Conservation (phyloP, 2,329 filamentous ascomycete genomes). For the Colletotrichum theobromicola region DNA sequence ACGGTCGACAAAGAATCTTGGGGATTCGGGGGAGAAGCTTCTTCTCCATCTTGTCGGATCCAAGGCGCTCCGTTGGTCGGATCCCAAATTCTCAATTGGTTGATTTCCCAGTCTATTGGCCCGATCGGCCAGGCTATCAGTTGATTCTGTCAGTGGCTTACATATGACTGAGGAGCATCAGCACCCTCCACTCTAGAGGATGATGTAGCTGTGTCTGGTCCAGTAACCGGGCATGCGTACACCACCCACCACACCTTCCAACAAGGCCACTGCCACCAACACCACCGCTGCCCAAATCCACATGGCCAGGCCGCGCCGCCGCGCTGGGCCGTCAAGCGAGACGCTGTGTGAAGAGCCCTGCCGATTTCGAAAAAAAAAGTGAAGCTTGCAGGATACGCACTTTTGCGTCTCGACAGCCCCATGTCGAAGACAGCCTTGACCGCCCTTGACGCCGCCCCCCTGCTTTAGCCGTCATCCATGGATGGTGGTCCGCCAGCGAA, state of each 20-base stretch:
- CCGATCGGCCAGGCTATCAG: conserved; percentile 1
- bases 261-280: background rate
- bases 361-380: conserved; percentile 5
- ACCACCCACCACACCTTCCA: background rate
- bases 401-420: background rate
- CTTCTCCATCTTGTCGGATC: background rate
- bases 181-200: conserved; percentile 3
- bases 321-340: background rate
- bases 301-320: background rate
- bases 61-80: background rate
- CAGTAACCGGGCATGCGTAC: conserved; percentile 19
- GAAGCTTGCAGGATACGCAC: conserved; percentile 5
- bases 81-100: background rate
- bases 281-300: conserved; percentile 1
- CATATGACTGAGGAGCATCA: conserved; percentile 8
- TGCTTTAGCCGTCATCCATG: background rate
- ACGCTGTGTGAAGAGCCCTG: background rate
- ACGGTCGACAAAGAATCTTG: background rate
- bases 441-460: background rate
- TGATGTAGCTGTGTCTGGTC: conserved; percentile 11
- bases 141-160: background rate
- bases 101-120: background rate
- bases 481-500: background rate
- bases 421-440: background rate
- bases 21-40: background rate